phyloP scores from a whole-genome alignment of 208 protist species.

The Crithidia acanthocephali region DNA sequence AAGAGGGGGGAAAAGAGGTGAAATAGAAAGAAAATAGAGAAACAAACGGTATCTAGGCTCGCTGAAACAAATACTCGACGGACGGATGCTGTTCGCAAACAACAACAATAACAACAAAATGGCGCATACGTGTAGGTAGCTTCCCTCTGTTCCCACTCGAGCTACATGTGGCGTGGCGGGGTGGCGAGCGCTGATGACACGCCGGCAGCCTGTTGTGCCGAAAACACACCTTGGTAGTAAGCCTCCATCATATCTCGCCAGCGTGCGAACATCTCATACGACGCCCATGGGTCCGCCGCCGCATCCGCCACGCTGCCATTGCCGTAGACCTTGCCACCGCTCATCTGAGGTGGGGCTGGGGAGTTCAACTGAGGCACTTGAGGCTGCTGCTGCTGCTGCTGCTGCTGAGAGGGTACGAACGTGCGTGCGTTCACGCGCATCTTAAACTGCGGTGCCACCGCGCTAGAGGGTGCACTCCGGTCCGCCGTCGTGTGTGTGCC shows the following conservation, averaged over 20 bases:
- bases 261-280: conserved; percentile 43
- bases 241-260: conserved; percentile 46
- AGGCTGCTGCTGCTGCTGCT: conserved; percentile 1
- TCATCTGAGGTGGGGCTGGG: too few relatives aligned
- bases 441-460: neutral
- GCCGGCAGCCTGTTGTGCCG: conserved; percentile 8
- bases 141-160: too few relatives aligned
- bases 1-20: too few relatives aligned
- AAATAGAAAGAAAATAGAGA: too few relatives aligned
- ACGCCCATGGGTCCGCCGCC: conserved; percentile 36
- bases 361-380: too few relatives aligned
- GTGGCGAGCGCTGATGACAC: neutral
- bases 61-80: too few relatives aligned
- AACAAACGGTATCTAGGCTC: too few relatives aligned
- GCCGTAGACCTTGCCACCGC: too few relatives aligned
- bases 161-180: neutral
- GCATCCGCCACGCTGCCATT: neutral
- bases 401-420: conserved; percentile 22
- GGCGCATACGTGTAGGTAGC: too few relatives aligned
- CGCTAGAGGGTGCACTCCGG: neutral
- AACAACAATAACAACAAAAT: too few relatives aligned
- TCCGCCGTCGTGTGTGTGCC: too few relatives aligned
- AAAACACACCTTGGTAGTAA: conserved; percentile 30
- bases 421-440: conserved; percentile 24
- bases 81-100: too few relatives aligned